phyloP scores from a whole-genome alignment of 306 rosid species.

The Dalbergia cultrata region DNA sequence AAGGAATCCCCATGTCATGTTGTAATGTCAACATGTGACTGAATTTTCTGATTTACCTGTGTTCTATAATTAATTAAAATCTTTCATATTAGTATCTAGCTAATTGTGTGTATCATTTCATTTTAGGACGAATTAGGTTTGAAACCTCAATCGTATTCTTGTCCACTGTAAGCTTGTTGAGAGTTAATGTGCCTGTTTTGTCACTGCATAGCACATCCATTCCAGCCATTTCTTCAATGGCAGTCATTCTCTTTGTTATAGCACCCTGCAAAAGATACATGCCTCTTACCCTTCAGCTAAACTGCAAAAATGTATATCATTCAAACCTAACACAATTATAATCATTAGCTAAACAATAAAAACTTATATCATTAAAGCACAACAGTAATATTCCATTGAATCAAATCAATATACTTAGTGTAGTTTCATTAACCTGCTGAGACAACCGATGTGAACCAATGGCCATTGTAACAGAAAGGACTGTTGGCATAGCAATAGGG shows the following conservation, averaged over 20 bases:
- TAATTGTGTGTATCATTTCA: slow-evolving; percentile 4
- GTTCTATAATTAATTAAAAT: not conserved
- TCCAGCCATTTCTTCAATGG: slow-evolving; percentile 89
- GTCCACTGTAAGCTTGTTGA: slow-evolving; percentile 85
- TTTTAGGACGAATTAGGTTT: slow-evolving; percentile 30
- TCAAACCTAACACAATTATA: not conserved
- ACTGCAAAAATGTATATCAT: not conserved
- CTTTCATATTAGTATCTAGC: slow-evolving; percentile 8
- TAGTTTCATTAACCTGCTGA: slow-evolving; percentile 50
- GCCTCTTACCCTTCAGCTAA: not conserved
- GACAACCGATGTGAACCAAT: slow-evolving; percentile 56
- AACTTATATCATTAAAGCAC: not conserved
- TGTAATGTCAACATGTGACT: not conserved
- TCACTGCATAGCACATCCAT: slow-evolving; percentile 85
- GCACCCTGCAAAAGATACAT: slow-evolving; percentile 66
- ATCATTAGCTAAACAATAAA: not conserved
- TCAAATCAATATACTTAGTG: slow-evolving; percentile 1
- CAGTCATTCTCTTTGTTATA: slow-evolving; percentile 87
- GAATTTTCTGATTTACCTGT: not conserved
- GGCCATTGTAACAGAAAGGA: slow-evolving; percentile 90
- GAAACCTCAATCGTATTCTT: slow-evolving; percentile 69
- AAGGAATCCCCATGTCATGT: too few relatives aligned
- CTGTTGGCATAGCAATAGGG: slow-evolving; percentile 92
- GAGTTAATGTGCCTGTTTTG: slow-evolving; percentile 82
- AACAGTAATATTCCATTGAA: not conserved